Conservation (phyloP, 768 basidiomycete genomes). For the Tylopilus sp. region DNA sequence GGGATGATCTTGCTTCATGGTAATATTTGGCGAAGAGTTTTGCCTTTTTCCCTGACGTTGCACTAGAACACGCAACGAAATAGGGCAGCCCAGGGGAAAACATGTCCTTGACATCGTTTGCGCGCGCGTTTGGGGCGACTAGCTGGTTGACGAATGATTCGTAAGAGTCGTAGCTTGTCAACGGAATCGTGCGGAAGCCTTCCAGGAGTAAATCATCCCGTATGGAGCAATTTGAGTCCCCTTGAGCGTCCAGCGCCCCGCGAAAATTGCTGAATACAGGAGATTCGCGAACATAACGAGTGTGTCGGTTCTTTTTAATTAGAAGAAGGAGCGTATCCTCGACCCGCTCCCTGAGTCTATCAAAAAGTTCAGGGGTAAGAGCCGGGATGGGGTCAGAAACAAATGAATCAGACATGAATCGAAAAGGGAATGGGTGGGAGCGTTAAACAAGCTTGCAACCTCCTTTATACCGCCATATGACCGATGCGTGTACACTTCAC, state of each 20-base stretch:
- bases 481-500: not conserved
- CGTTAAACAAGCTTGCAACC: not conserved
- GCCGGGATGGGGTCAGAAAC: not conserved
- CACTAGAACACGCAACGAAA: slow-evolving; percentile 18
- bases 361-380: not conserved
- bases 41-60: slow-evolving; percentile 16
- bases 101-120: slow-evolving; percentile 18
- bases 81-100: slow-evolving; percentile 22
- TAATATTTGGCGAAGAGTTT: slow-evolving; percentile 22
- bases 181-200: slow-evolving; percentile 16
- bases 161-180: slow-evolving; percentile 22
- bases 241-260: slow-evolving; percentile 3
- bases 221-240: not conserved
- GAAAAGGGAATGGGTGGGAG: not conserved
- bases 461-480: not conserved
- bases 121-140: not conserved
- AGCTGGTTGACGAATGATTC: slow-evolving; percentile 15
- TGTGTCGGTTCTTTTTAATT: slow-evolving; percentile 10
- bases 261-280: slow-evolving; percentile 13
- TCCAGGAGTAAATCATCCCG: slow-evolving; percentile 7
- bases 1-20: not conserved
- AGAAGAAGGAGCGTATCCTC: slow-evolving; percentile 7
- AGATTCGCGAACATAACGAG: slow-evolving; percentile 16
- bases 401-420: not conserved
- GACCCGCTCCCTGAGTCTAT: not conserved